Evolutionary conservation across 495 filamentous ascomycete genomes (phyloP).

Genomic region (Cladorrhinum samala): DNA sequence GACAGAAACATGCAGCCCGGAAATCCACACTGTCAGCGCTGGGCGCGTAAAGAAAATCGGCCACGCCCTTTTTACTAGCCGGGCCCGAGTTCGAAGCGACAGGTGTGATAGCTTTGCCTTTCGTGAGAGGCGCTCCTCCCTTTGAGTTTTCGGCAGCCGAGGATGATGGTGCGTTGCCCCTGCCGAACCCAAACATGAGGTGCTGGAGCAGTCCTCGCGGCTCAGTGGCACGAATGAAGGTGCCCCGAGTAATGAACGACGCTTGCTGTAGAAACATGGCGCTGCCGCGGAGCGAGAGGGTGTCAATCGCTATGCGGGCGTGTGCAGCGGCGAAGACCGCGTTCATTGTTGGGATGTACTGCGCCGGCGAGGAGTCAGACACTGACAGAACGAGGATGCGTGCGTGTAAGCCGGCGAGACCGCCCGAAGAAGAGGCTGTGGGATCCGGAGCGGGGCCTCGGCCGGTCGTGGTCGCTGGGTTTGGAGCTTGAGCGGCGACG

Average conservation of each 20-base stretch:
- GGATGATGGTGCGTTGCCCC: conserved; percentile 31
- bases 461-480: conserved; percentile 23
- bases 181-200: conserved; percentile 83
- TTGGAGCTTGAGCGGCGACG: conserved; percentile 18
- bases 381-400: conserved; percentile 81
- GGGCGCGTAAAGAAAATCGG: conserved; percentile 57
- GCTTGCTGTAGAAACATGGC: conserved; percentile 92
- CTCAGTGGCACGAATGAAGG: conserved; percentile 67
- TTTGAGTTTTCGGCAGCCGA: conserved; percentile 1
- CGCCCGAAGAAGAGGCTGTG: conserved; percentile 24
- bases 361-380: conserved; percentile 72
- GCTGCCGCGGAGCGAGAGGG: conserved; percentile 74
- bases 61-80: conserved; percentile 38
- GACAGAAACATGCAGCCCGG: conserved; percentile 94
- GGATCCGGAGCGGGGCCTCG: conserved; percentile 27
- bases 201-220: conserved; percentile 73
- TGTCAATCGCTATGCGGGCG: conserved; percentile 79
- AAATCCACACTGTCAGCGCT: conserved; percentile 90
- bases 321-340: conserved; percentile 90
- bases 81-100: not conserved
- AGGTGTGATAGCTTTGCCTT: not conserved
- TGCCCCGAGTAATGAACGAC: conserved; percentile 79
- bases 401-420: conserved; percentile 54
- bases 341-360: conserved; percentile 99
- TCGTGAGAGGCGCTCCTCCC: not conserved